These are phyloP conservation scores for Trichosporon asahii DNA, from an alignment of 1,284 basidiomycete species.

Conservation along the genomic window DNA sequence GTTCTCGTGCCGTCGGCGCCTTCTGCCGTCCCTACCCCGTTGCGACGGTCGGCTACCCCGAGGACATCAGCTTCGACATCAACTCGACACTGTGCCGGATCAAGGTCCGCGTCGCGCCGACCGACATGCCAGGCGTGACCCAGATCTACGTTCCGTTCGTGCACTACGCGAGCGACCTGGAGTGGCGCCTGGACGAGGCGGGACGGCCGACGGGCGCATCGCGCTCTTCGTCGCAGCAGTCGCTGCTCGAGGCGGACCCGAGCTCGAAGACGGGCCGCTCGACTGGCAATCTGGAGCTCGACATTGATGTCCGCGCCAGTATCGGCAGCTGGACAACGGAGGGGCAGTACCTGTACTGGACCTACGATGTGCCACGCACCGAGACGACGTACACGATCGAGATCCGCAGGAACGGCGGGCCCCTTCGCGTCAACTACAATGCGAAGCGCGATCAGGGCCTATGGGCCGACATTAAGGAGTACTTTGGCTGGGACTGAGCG, in stretches of 20 bases:
- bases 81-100: constrained; percentile 66
- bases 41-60: constrained; percentile 66
- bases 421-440: constrained; percentile 24
- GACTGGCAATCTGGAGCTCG: constrained; percentile 31
- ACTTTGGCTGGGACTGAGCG: constrained; percentile 10
- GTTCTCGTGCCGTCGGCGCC: constrained; percentile 73
- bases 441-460: not conserved
- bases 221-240: constrained; percentile 15
- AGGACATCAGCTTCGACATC: constrained; percentile 72
- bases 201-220: not conserved
- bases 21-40: constrained; percentile 78
- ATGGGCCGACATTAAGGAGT: constrained; percentile 15
- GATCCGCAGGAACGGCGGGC: constrained; percentile 63
- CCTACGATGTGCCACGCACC: constrained; percentile 65
- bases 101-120: constrained; percentile 60
- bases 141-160: constrained; percentile 84
- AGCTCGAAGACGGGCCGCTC: not conserved
- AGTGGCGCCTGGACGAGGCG: constrained; percentile 10
- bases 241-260: constrained; percentile 18
- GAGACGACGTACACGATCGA: constrained; percentile 63
- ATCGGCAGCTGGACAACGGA: constrained; percentile 65
- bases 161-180: constrained; percentile 67
- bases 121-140: constrained; percentile 57
- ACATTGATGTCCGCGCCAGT: constrained; percentile 58
- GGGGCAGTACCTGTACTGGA: constrained; percentile 75